Percentiles rank a stretch among this genome's conserved stretches.
These are phyloP conservation scores for Yamadazyma sp. DNA, from an alignment of 1,139 yeast species.

Conservation along the genomic window DNA sequence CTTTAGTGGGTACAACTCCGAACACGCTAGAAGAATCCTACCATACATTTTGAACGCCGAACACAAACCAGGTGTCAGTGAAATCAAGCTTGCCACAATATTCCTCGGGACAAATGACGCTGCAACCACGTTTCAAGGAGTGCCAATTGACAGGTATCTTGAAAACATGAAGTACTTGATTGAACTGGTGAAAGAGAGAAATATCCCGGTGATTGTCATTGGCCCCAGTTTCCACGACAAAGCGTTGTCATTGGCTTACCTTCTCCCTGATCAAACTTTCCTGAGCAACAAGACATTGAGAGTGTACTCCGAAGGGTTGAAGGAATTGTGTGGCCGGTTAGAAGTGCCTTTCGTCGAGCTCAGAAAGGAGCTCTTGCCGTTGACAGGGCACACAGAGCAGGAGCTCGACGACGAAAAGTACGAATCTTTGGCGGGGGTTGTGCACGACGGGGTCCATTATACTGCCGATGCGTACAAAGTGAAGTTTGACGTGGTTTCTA, in stretches of 20 bases:
- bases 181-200: constrained; percentile 31
- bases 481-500: constrained; percentile 42
- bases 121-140: constrained; percentile 50
- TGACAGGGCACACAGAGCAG: constrained; percentile 14
- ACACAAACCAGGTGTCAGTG: constrained; percentile 24
- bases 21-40: constrained; percentile 47
- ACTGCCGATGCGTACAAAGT: constrained; percentile 59
- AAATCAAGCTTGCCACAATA: constrained; percentile 47
- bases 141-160: constrained; percentile 47
- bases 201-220: constrained; percentile 53
- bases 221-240: constrained; percentile 65
- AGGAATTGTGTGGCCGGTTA: constrained; percentile 42
- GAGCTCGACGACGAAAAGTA: constrained; percentile 16
- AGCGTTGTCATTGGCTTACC: constrained; percentile 11
- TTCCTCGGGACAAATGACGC: constrained; percentile 84
- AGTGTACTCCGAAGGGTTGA: constrained; percentile 51
- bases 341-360: constrained; percentile 56
- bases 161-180: constrained; percentile 48
- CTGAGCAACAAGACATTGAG: constrained; percentile 28
- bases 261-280: constrained; percentile 16
- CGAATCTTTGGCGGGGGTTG: constrained; percentile 14
- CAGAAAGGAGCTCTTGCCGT: constrained; percentile 27
- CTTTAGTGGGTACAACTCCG: constrained; percentile 60
- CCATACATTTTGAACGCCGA: constrained; percentile 49
- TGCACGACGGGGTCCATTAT: constrained; percentile 69